A percentile compares a stretch with the other conserved stretches of the same genome.
Evolutionary conservation across 495 filamentous ascomycete species (phyloP).

Genomic region (Aspergillus nidulans): DNA sequence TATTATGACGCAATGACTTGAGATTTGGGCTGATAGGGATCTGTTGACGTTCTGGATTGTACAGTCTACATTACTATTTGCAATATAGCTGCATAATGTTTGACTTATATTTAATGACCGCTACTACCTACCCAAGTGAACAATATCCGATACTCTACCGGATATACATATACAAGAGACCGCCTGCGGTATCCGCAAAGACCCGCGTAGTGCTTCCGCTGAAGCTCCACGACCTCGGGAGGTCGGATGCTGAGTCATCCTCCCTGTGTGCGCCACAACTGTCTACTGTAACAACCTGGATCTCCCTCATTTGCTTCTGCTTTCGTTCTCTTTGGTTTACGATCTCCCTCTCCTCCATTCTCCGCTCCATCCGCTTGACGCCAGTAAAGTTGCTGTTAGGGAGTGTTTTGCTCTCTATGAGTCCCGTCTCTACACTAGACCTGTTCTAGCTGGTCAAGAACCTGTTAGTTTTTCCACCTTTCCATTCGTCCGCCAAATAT

Average conservation of each 20-base stretch:
- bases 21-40: slow-evolving; percentile 7
- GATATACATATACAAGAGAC: too few species aligned
- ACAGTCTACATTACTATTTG: not conserved
- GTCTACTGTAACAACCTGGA: not conserved
- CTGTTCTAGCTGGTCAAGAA: slow-evolving; percentile 26
- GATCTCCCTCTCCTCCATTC: slow-evolving; percentile 10
- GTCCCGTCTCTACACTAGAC: slow-evolving; percentile 39
- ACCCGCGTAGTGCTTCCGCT: slow-evolving; percentile 21
- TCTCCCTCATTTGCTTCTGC: slow-evolving; percentile 8
- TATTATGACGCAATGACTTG: slow-evolving; percentile 9
- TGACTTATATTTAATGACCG: too few species aligned
- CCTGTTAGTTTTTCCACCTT: slow-evolving; percentile 18
- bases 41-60: slow-evolving; percentile 5
- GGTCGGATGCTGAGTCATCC: slow-evolving; percentile 20
- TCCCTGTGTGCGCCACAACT: slow-evolving; percentile 1
- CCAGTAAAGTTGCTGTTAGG: slow-evolving; percentile 15
- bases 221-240: too few species aligned
- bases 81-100: slow-evolving; percentile 10
- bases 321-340: slow-evolving; percentile 4
- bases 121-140: not conserved
- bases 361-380: slow-evolving; percentile 15
- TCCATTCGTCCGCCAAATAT: slow-evolving; percentile 32
- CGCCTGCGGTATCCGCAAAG: slow-evolving; percentile 17
- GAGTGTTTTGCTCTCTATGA: slow-evolving; percentile 42
- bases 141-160: too few species aligned